Conservation (phyloP, 116 monocot genomes). For the Dioscorea cayenensis region DNA sequence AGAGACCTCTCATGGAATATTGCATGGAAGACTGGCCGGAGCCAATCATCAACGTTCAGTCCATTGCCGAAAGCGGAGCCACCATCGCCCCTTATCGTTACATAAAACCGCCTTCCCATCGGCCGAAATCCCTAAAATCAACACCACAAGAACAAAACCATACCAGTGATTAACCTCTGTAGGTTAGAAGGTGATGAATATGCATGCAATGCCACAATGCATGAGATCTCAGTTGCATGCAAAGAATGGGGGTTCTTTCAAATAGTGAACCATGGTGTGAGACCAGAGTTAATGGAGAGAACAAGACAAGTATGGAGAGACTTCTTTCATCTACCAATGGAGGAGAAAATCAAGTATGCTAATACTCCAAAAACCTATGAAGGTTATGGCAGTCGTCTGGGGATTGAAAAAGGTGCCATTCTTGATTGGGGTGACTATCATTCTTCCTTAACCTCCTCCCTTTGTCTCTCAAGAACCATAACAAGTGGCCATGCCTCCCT, state of each 20-base stretch:
- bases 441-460: neutral
- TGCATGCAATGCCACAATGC: neutral
- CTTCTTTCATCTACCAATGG: neutral
- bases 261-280: conserved; percentile 1
- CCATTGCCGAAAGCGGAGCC: neutral
- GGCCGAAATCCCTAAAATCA: neutral
- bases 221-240: neutral
- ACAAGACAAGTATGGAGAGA: neutral
- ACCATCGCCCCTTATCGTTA: neutral
- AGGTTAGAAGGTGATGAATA: neutral
- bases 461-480: neutral
- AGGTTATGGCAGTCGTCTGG: neutral
- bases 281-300: neutral
- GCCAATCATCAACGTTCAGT: neutral
- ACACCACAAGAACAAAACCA: neutral
- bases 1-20: neutral
- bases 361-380: neutral
- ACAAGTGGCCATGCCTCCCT: neutral
- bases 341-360: neutral
- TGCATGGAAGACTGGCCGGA: neutral
- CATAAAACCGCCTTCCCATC: neutral
- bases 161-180: neutral
- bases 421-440: neutral
- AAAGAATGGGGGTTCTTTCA: neutral
- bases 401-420: neutral